Base-by-base conservation (phyloP, 2,329 filamentous ascomycete species). In the Nemania sp. region DNA sequence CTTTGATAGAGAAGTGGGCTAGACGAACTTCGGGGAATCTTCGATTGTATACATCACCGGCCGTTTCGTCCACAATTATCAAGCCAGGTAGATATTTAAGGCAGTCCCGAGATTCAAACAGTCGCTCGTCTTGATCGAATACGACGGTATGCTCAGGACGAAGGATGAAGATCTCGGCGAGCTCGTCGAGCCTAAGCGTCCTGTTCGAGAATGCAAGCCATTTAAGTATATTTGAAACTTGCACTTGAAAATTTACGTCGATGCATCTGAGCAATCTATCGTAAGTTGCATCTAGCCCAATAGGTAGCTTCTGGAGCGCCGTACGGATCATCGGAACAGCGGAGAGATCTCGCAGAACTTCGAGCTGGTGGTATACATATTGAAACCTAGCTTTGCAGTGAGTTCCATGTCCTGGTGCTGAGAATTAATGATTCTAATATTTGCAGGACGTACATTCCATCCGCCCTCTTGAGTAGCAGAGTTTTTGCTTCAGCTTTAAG, bases 361-460 rank as follows among this genome's bases (percentile, higher is more conserved):
- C 30, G 11, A 49, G 36, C 15, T 49, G 47, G 15, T 15, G 42
- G 36, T n/a, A 9, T 2, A 49, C n/a, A 42, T 49, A 49, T 34
- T 42, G 47, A 14, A 49, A 42, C 47, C 39, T 49, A 15, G 3
- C 6, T n/a, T 36, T 2, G 17, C 1, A 9, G 12, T 42, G 19
- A 49, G 37, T 12, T n/a, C 7, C 15, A n/a, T 5, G 11, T 6
- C 8, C 12, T 2, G 26, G 0, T 6, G 2, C 8, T 7, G 15
- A 8, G 8, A 23, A 2, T 34, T 23, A 2, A 12, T 11, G 11
- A 15, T 0, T 22, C 2, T 6, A 2, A 17, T 14, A 2, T 24
- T n/a, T n/a, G n/a, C 7, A 14, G 6, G 3, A 43, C 47, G 5
- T 49, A 49, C 47, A 49, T 49, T 14, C 47, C 47, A 7, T 49